Conservation (phyloP, 805 yeast genomes). For the Metschnikowia continentalis region DNA sequence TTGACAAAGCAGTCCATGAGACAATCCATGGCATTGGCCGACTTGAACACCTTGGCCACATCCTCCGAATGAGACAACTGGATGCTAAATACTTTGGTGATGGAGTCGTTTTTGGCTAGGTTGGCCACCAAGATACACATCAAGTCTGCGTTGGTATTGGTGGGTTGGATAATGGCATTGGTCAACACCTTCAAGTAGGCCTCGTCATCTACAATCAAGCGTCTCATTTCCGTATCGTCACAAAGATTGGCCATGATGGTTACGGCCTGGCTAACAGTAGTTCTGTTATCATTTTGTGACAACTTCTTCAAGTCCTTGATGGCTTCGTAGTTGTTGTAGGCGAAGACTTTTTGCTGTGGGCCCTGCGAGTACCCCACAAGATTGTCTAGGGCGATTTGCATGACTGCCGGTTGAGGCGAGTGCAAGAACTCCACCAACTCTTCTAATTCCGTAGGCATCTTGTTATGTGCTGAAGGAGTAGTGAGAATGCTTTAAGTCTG, state of each 20-base stretch:
- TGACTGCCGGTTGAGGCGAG: constrained; percentile 72
- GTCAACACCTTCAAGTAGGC: constrained; percentile 49
- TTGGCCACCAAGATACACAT: constrained; percentile 82
- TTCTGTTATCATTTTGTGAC: constrained; percentile 49
- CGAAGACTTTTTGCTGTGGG: constrained; percentile 60
- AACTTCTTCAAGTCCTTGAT: constrained; percentile 66
- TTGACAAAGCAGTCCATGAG: constrained; percentile 86
- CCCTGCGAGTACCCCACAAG: constrained; percentile 79
- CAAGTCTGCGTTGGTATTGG: constrained; percentile 70
- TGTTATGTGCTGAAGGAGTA: not conserved
- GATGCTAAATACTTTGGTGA: constrained; percentile 48
- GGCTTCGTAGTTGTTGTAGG: constrained; percentile 64
- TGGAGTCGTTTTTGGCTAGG: constrained; percentile 70
- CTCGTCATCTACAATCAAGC: constrained; percentile 60
- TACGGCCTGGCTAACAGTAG: constrained; percentile 59
- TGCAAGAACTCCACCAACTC: constrained; percentile 75
- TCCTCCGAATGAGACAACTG: constrained; percentile 32
- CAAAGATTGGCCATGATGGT: constrained; percentile 83
- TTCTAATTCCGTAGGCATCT: constrained; percentile 44
- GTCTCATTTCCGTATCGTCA: constrained; percentile 62
- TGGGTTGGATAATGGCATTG: constrained; percentile 47
- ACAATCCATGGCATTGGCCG: constrained; percentile 63
- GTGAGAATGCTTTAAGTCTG: not conserved
- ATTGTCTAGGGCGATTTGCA: constrained; percentile 80
- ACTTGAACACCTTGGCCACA: constrained; percentile 47